Conservation (phyloP, 352 stramenopile genomes). For the Thalassiosira delicatula region DNA sequence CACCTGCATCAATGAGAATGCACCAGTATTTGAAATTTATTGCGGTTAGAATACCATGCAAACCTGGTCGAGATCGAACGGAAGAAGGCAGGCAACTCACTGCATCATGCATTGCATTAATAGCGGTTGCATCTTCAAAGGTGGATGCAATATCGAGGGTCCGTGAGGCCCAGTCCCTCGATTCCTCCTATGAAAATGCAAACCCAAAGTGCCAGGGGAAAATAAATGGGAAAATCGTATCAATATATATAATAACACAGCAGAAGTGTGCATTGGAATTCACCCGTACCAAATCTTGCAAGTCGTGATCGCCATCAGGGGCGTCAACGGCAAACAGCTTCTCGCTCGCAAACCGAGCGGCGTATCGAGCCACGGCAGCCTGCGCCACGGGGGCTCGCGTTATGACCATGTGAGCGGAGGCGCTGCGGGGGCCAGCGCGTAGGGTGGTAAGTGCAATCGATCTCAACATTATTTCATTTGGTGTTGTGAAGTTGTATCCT, state of each 20-base stretch:
- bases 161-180: conserved; percentile 28
- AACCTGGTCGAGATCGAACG: no score
- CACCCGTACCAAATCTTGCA: conserved; percentile 43
- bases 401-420: conserved; percentile 14
- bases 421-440: conserved; percentile 3
- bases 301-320: conserved; percentile 52
- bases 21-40: no score
- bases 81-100: no score
- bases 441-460: conserved; percentile 28
- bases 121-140: conserved; percentile 45
- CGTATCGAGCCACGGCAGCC: conserved; percentile 26
- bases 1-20: no score
- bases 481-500: no score
- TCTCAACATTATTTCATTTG: no score
- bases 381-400: not conserved
- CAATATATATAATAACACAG: no score
- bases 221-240: no score
- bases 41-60: no score
- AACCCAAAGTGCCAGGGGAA: no score
- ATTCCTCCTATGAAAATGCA: conserved; percentile 30
- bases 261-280: not conserved
- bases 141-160: conserved; percentile 42
- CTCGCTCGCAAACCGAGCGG: conserved; percentile 20
- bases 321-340: conserved; percentile 44
- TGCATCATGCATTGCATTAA: conserved; percentile 52